Evolutionary conservation across 176 grass and related monocot species (phyloP).

Genomic region (Tillandsia fasciculata): DNA sequence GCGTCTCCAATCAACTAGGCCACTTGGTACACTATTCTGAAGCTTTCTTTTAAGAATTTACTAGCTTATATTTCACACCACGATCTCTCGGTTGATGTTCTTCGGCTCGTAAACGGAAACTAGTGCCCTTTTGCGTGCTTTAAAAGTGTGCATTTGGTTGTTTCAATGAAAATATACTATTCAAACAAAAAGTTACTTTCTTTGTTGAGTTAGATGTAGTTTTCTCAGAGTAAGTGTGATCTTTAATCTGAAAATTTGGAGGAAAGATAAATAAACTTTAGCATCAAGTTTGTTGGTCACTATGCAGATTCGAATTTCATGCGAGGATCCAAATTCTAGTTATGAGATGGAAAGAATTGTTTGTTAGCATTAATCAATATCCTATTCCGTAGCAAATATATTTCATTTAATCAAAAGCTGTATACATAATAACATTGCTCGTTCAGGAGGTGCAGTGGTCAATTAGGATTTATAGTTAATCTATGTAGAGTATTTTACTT

Average conservation of each 20-base stretch:
- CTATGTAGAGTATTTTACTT: neutral
- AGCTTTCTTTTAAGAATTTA: neutral
- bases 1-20: slow-evolving; percentile 32
- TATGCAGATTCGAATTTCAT: no score
- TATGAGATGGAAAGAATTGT: neutral
- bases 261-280: no score
- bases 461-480: neutral
- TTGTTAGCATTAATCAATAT: neutral
- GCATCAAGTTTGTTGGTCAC: no score
- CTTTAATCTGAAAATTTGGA: no score
- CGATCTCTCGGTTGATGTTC: no score
- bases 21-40: slow-evolving; percentile 37
- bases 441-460: neutral
- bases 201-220: neutral
- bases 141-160: neutral
- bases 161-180: neutral
- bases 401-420: neutral
- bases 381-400: neutral
- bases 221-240: neutral
- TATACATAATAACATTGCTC: neutral
- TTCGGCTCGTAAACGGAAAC: no score
- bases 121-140: neutral
- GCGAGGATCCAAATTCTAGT: no score
- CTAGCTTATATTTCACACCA: neutral
- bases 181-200: no score